Base-by-base conservation (phyloP, 345 rosid genomes). In the Linum trigynum region DNA sequence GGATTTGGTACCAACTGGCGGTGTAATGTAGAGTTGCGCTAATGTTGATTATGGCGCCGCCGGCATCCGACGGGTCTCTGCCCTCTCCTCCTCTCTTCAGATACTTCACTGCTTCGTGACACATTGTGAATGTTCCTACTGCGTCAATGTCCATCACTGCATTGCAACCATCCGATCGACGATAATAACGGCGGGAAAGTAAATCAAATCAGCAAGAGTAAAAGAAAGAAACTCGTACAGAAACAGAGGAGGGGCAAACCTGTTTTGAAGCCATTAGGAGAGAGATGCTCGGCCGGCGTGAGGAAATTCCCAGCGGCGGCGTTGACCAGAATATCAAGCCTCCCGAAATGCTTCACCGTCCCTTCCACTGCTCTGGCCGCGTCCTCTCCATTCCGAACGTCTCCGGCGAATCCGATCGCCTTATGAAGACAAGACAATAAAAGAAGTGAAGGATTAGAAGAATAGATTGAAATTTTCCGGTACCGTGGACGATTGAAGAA, bases 241-340 rank as follows among this genome's bases (percentile, higher is more conserved):
- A 57, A 23, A 5, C 7, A 3, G 4, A 55, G 38, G 38, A 45
- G 12, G 14, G 9, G 59, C 56, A 15, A 11, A 74, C 83, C 84
- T 66, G 84, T 78, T 12, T 62, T 76, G 61, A 83, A 83, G 61
- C 86, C 87, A 1, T 83, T 83, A 1, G 84, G 80, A 6, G 83
- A 80, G 56, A 83, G 68, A 71, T 83, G 81, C 68, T 80, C 84
- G 0, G 87, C 70, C 2, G 78, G 50, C 10, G 70, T 82, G 2
- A 83, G 84, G 74, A 80, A 83, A 69, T 83, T 83, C 48, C 84
- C 87, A 2, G 87, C 87, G 2, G 87, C 87, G 40, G 84, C 84
- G 76, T 83, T 80, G 38, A 83, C 82, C 55, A 83, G 86, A 75
- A 83, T 75, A 45, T 83, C 87, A 65, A 83, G 83, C 78, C 68